These are phyloP conservation scores for Cordyceps pruinosa DNA, from an alignment of 2,329 filamentous ascomycete genomes.

Conservation along the genomic window DNA sequence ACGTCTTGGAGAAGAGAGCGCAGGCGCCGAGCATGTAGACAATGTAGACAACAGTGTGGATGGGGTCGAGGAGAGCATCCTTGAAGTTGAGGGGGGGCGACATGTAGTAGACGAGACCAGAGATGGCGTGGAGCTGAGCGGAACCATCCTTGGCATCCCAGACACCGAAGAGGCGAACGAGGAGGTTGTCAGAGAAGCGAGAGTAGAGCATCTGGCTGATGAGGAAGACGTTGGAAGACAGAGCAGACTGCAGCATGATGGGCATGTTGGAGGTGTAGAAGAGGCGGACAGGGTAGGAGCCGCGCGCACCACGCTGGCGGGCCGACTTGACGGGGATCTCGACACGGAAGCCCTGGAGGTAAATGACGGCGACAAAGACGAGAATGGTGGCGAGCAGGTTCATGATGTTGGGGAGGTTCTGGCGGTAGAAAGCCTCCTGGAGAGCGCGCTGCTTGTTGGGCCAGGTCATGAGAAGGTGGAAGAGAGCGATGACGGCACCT, in stretches of 20 bases:
- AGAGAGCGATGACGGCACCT: slow-evolving; percentile 93
- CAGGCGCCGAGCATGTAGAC: slow-evolving; percentile 97
- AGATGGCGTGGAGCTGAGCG: slow-evolving; percentile 87
- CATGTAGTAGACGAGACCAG: slow-evolving; percentile 99
- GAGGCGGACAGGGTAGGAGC: slow-evolving; percentile 94
- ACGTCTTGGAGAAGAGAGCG: slow-evolving; percentile 98
- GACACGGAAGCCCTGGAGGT: slow-evolving; percentile 98
- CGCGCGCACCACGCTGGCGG: slow-evolving; percentile 96
- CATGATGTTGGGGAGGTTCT: slow-evolving; percentile 99
- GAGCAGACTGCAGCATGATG: slow-evolving; percentile 98
- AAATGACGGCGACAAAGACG: slow-evolving; percentile 97
- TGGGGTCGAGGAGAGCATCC: slow-evolving; percentile 91
- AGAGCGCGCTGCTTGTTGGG: slow-evolving; percentile 98
- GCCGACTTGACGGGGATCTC: slow-evolving; percentile 99
- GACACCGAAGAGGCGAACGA: slow-evolving; percentile 93
- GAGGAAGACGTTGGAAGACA: slow-evolving; percentile 98
- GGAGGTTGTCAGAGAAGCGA: slow-evolving; percentile 96
- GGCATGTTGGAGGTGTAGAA: slow-evolving; percentile 99
- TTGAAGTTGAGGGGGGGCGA: slow-evolving; percentile 96
- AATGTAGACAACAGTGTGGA: slow-evolving; percentile 94
- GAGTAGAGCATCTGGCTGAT: slow-evolving; percentile 99
- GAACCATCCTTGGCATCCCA: slow-evolving; percentile 98
- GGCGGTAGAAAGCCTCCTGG: slow-evolving; percentile 97
- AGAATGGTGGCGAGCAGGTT: slow-evolving; percentile 88
- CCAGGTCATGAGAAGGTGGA: slow-evolving; percentile 98